Evolutionary conservation across 225 moss, liverwort and hornwort genomes (phyloP), one percentile per base, ranked within the genome.

Genomic region (Neckera pumila): DNA sequence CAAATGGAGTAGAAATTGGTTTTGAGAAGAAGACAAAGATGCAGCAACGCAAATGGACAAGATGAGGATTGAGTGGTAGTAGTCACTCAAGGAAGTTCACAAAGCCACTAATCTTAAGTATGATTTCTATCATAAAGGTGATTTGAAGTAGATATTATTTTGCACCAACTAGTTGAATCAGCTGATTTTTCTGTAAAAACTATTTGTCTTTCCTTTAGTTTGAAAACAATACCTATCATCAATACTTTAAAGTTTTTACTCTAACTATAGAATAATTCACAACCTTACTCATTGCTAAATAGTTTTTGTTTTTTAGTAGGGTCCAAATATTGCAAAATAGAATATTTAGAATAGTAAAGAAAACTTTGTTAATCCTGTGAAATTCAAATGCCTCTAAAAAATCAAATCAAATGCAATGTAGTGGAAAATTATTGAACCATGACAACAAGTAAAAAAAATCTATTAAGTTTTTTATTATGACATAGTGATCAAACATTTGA

Each of bases 1-100:
- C 20, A 0, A 19, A 51, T 34, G 20, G 34, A 76, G 14, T 76
- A 34, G 34, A 47, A 51, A 51, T 33, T 0, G 1, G 5, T 74
- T 74, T 51, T 1, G 0, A 34, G 3, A 22, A 53, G 5, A 2
- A 0, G 7, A 53, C 14, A 76, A 76, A 33, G 22, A 36, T 34
- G 34, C 2, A 1, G 9, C 4, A 1, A 4, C 0, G 0, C 7
- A 17, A 74, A 34, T 51, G 0, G 34, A 53, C 8, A 53, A 21
- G 2, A 5, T 0, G 2, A 53, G 53, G 14, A 6, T 14, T 53
- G 22, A 36, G 2, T 36, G 9, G 5, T 14, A 76, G 9, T 2
- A 1, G 23, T 36, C 22, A 53, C 9, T 53, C 0, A 2, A 34
- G 7, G 8, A 34, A 22, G 14, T 53, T 76, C 53, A 33, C 20